Conservation (phyloP, 345 rosid genomes). For the Aegle marmelos region DNA sequence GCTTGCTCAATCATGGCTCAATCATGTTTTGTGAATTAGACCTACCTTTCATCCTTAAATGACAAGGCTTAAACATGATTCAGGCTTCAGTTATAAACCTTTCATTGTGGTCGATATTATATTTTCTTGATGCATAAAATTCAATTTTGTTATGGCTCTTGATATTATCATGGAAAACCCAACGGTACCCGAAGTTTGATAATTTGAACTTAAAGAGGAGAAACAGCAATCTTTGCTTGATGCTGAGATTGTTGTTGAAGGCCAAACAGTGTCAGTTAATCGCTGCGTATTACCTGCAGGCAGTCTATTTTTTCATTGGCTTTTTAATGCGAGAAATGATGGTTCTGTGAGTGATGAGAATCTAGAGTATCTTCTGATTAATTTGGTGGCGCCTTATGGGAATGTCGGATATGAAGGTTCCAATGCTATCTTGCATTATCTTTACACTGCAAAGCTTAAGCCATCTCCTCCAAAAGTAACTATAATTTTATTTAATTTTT, state of each 20-base stretch:
- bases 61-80: background rate
- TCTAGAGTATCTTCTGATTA: constrained; percentile 28
- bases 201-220: constrained; percentile 30
- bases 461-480: constrained; percentile 26
- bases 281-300: constrained; percentile 45
- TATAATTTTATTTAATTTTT: no score
- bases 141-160: no score
- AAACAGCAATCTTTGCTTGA: constrained; percentile 25
- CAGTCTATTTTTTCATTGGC: constrained; percentile 31
- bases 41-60: background rate
- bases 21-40: background rate
- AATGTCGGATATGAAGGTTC: constrained; percentile 45
- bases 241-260: constrained; percentile 30
- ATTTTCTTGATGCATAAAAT: no score
- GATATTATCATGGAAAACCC: constrained; percentile 26
- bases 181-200: no score
- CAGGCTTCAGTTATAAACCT: background rate
- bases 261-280: constrained; percentile 31
- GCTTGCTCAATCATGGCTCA: no score
- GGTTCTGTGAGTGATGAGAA: constrained; percentile 15
- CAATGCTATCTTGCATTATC: constrained; percentile 26
- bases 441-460: constrained; percentile 42
- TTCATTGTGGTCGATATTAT: background rate
- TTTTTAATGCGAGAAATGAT: constrained; percentile 21
- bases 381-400: constrained; percentile 21